Evolutionary conservation across 2,329 filamentous ascomycete species (phyloP).

Genomic region (Aspergillus clavatus): DNA sequence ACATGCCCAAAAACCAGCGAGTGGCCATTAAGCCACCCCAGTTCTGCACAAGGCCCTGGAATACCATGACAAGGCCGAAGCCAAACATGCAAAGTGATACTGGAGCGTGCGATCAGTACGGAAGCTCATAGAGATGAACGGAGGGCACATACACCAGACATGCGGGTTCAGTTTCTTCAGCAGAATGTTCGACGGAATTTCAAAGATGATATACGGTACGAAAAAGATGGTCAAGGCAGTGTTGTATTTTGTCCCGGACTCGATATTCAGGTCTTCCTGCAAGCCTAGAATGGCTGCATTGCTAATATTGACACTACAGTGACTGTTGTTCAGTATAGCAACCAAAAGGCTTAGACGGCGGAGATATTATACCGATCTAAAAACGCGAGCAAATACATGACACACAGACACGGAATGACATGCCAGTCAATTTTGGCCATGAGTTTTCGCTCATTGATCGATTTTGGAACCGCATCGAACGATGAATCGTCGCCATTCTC

Average conservation of each 20-base stretch:
- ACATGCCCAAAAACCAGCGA: constrained; percentile 73
- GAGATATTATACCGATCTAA: constrained; percentile 56
- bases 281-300: constrained; percentile 66
- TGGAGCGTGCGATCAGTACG: constrained; percentile 12
- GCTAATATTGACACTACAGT: too few relatives aligned
- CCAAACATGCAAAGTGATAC: constrained; percentile 76
- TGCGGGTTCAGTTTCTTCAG: constrained; percentile 63
- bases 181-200: constrained; percentile 65
- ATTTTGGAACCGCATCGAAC: not conserved
- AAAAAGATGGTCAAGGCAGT: constrained; percentile 73
- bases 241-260: constrained; percentile 55
- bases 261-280: constrained; percentile 56
- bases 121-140: not conserved
- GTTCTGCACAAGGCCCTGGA: constrained; percentile 71
- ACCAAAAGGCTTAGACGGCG: too few relatives aligned
- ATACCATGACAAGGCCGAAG: constrained; percentile 70
- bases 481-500: not conserved
- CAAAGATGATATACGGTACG: constrained; percentile 61
- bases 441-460: constrained; percentile 54
- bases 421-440: constrained; percentile 66
- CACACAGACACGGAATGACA: constrained; percentile 66
- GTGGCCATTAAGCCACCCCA: constrained; percentile 72
- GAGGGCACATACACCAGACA: constrained; percentile 52
- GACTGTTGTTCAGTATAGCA: too few relatives aligned
- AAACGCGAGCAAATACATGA: constrained; percentile 68